A percentile compares a stretch with the other conserved stretches of the same genome.
Evolutionary conservation across 345 rosid species (phyloP).

Genomic region (Lagerstroemia speciosa): DNA sequence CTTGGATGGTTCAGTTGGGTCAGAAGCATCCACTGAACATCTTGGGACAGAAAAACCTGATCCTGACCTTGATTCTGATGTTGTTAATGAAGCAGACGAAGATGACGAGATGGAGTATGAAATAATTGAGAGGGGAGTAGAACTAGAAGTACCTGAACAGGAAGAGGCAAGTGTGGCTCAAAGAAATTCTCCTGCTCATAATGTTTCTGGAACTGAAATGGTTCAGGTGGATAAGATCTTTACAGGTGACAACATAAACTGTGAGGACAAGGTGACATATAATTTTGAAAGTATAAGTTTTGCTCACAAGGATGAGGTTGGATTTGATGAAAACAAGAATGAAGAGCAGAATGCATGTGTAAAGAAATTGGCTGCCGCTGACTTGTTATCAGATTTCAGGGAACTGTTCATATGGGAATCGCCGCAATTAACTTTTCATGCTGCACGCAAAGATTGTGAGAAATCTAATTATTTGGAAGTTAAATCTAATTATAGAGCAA

Average conservation of each 20-base stretch:
- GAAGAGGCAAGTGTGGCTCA: constrained; percentile 19
- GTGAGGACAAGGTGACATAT: constrained; percentile 17
- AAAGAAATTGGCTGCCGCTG: constrained; percentile 18
- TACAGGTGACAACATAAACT: constrained; percentile 27
- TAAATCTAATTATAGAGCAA: constrained; percentile 32
- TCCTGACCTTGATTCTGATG: constrained; percentile 12
- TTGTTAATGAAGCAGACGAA: constrained; percentile 20
- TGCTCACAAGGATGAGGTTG: constrained; percentile 10
- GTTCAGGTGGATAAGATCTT: constrained; percentile 45
- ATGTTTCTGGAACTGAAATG: constrained; percentile 34
- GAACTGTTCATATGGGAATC: constrained; percentile 27
- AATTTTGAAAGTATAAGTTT: constrained; percentile 10
- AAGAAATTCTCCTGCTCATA: constrained; percentile 15
- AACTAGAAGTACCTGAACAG: constrained; percentile 39
- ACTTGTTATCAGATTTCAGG: constrained; percentile 22
- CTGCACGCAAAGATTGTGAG: constrained; percentile 19
- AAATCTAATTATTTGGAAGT: constrained; percentile 25
- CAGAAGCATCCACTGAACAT: constrained; percentile 12
- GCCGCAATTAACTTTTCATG: constrained; percentile 16
- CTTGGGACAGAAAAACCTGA: constrained; percentile 24
- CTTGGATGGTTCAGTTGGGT: constrained; percentile 21
- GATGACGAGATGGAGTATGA: constrained; percentile 25
- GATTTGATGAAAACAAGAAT: constrained; percentile 19
- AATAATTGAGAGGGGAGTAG: constrained; percentile 39
- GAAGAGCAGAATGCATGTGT: constrained; percentile 16